Percentiles rank a stretch among this genome's conserved stretches.
Conservation (phyloP, 1,139 yeast species). For the Trichomonascaceae sp. region DNA sequence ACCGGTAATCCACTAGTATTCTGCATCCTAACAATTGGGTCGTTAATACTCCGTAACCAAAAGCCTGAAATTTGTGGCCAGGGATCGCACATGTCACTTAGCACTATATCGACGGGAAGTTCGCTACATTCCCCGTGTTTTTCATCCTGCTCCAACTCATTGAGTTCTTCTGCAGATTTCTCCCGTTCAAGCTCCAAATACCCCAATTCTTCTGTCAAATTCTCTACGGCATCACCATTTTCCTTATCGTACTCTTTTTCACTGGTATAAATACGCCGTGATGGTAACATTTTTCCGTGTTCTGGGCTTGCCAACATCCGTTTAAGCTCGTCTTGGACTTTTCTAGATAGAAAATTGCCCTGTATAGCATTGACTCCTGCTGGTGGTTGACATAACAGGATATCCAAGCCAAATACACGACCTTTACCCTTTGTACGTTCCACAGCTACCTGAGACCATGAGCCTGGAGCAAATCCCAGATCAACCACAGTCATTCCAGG, state of each 20-base stretch:
- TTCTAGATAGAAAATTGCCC: constrained; percentile 71
- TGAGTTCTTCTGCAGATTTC: constrained; percentile 5
- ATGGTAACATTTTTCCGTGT: constrained; percentile 24
- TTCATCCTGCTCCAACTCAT: neutral
- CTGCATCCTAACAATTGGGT: constrained; percentile 72
- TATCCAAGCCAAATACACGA: constrained; percentile 75
- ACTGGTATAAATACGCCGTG: constrained; percentile 17
- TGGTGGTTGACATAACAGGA: constrained; percentile 74
- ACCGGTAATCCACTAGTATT: constrained; percentile 60
- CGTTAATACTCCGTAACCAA: constrained; percentile 68
- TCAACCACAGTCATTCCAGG: constrained; percentile 65
- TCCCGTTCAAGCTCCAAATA: constrained; percentile 20
- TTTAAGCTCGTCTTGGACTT: constrained; percentile 56
- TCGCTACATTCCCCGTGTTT: constrained; percentile 7
- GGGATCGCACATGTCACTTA: constrained; percentile 87
- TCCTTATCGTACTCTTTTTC: constrained; percentile 9
- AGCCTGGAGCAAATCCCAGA: constrained; percentile 93
- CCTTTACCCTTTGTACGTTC: constrained; percentile 54
- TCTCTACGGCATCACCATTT: constrained; percentile 2
- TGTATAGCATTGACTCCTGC: constrained; percentile 73
- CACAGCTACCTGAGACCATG: constrained; percentile 84
- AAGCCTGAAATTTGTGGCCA: constrained; percentile 58
- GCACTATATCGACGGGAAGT: constrained; percentile 56
- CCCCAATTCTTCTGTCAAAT: constrained; percentile 10
- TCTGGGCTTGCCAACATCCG: constrained; percentile 41